phyloP scores from a whole-genome alignment of 2,329 filamentous ascomycete species.

The Meredithiella fracta region DNA sequence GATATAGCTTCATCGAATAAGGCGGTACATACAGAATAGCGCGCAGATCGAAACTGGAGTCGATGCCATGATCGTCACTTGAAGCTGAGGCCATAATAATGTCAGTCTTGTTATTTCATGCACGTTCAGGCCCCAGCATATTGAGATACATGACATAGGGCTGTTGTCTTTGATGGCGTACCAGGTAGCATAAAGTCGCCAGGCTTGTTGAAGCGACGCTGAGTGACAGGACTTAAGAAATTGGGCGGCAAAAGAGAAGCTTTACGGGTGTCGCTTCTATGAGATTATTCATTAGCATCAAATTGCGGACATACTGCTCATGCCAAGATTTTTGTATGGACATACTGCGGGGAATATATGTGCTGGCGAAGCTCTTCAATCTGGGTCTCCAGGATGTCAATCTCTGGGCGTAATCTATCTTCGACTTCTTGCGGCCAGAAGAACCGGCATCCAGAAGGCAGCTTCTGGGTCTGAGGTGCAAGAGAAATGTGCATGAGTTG shows the following conservation, averaged over 20 bases:
- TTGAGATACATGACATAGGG: neutral
- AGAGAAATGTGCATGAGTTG: constrained; percentile 4
- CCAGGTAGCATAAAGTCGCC: constrained; percentile 13
- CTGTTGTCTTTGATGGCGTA: neutral
- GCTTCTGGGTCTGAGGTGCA: constrained; percentile 2
- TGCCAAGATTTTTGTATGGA: neutral
- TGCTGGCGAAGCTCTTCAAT: constrained; percentile 5
- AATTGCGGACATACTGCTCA: neutral
- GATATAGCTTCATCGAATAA: neutral
- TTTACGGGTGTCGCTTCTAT: neutral
- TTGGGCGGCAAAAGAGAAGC: constrained; percentile 2
- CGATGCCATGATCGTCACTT: constrained; percentile 9
- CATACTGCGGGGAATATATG: constrained; percentile 3
- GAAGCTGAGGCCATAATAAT: constrained; percentile 5
- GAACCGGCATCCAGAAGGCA: constrained; percentile 8
- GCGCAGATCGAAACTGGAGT: constrained; percentile 12
- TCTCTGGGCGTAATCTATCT: constrained; percentile 4
- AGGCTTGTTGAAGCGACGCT: constrained; percentile 11
- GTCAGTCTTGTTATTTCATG: neutral
- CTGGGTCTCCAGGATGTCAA: constrained; percentile 1
- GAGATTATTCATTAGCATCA: neutral
- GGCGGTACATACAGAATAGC: constrained; percentile 7
- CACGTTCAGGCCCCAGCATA: neutral
- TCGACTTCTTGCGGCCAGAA: constrained; percentile 11
- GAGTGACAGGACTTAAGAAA: constrained; percentile 4